phyloP scores from a whole-genome alignment of 139 green algal genomes.

The Tetradesmus lagerheimii region DNA sequence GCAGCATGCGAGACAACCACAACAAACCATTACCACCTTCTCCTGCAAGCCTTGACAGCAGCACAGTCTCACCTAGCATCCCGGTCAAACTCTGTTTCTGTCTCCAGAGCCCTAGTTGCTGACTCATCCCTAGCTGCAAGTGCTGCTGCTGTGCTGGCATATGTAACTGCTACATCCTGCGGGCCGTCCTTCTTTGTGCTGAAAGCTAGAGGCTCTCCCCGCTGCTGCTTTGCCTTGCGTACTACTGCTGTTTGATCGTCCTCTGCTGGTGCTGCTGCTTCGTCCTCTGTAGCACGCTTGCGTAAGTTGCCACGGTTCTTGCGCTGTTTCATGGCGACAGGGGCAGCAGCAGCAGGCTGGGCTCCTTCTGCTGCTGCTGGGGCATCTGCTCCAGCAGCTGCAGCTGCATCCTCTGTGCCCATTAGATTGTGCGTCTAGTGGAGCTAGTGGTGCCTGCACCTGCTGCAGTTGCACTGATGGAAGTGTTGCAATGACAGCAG shows the following conservation, averaged over 20 bases:
- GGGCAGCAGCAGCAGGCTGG: neutral
- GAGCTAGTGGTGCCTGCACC: slow-evolving; percentile 77
- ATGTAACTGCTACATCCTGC: slow-evolving; percentile 49
- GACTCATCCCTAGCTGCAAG: slow-evolving; percentile 60
- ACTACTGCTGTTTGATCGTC: slow-evolving; percentile 46
- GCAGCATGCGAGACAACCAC: neutral
- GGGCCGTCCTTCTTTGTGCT: slow-evolving; percentile 51
- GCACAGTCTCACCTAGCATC: slow-evolving; percentile 73
- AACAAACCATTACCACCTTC: no score
- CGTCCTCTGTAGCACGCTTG: slow-evolving; percentile 63
- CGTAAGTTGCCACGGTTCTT: slow-evolving; percentile 73
- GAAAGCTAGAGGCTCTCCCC: slow-evolving; percentile 67
- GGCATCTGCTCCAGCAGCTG: slow-evolving; percentile 33
- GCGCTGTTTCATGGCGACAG: slow-evolving; percentile 48
- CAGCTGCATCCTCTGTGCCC: slow-evolving; percentile 35
- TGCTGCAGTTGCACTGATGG: neutral
- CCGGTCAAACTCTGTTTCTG: slow-evolving; percentile 83
- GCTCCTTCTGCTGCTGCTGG: slow-evolving; percentile 32
- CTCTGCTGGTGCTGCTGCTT: slow-evolving; percentile 31
- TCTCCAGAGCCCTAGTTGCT: slow-evolving; percentile 78
- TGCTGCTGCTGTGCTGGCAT: slow-evolving; percentile 48
- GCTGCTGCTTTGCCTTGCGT: slow-evolving; percentile 63
- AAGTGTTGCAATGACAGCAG: neutral
- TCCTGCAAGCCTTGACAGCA: neutral
- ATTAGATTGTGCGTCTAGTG: slow-evolving; percentile 78